Evolutionary conservation across 306 rosid species (phyloP).

Genomic region (Cucurbita ficifolia): DNA sequence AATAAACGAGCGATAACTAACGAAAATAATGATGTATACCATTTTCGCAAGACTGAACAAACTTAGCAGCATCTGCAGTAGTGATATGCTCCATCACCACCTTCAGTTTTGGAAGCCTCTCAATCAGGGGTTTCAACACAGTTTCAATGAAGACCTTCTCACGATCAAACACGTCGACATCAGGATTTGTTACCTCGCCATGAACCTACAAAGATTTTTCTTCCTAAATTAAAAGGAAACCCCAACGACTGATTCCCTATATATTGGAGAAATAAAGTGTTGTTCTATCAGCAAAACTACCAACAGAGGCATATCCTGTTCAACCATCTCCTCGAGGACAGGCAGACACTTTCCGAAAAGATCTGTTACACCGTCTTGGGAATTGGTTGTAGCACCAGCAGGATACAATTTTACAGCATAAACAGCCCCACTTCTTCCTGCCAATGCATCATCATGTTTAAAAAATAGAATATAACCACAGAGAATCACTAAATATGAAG

Average conservation of each 20-base stretch:
- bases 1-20: not conserved
- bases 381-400: conserved; percentile 91
- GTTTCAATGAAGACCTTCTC: conserved; percentile 84
- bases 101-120: conserved; percentile 72
- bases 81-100: conserved; percentile 94
- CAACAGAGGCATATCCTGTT: conserved; percentile 64
- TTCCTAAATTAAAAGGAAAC: not conserved
- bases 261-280: not conserved
- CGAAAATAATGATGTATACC: conserved; percentile 23
- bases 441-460: conserved; percentile 10
- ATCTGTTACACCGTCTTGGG: conserved; percentile 90
- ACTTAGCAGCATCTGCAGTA: conserved; percentile 66
- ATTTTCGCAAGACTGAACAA: conserved; percentile 59
- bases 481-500: not conserved
- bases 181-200: conserved; percentile 73
- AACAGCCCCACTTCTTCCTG: conserved; percentile 62
- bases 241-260: not conserved
- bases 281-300: conserved; percentile 15
- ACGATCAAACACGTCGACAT: conserved; percentile 68
- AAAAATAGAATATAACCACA: not conserved
- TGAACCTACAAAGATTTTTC: conserved; percentile 43
- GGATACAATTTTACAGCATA: conserved; percentile 84
- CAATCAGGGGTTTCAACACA: conserved; percentile 46
- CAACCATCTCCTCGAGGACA: conserved; percentile 78
- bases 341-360: conserved; percentile 65